Evolutionary conservation across 2,329 filamentous ascomycete species (phyloP), one percentile per base, ranked within the genome.

Genomic region (Botrytis galanthina): DNA sequence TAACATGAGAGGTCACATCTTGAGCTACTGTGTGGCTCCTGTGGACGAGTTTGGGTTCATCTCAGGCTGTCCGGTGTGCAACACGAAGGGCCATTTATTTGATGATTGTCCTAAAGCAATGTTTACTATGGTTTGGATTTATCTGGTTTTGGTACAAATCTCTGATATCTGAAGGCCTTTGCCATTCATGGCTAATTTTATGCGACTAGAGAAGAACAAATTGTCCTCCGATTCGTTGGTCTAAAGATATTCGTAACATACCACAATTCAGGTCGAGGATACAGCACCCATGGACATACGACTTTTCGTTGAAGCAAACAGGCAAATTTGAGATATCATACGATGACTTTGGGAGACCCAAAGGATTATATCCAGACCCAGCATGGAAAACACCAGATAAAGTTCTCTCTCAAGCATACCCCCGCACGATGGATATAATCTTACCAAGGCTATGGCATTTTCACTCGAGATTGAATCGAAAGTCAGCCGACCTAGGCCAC

Each of bases 31-130:
- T n/a, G 22, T 57, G 18, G 35, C 48, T 26, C 66, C 66, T 16
- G 66, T 69, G 37, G 66, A 69, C 42, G 37, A 69, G 9, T 69
- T 57, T 42, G 66, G 66, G 4, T 69, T 69, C 7, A 44, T 69
- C 18, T 69, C 66, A 18, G 66, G 66, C 26, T 68, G 66, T 32
- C 66, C 48, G n/a, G 4, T 4, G 26, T 57, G 66, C n/a, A 69
- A 69, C 10, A 57, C 26, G 5, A 69, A 14, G 16, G 9, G 10
- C 18, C 66, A 69, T 32, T 26, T 32, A 42, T 69, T 16, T 4
- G 35, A 67, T 9, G 14, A 39, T 39, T 39, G 37, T 39, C 10
- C 37, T 39, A 39, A 39, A 39, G 10, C 37, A 39, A 39, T 2
- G 10, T 39, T 39, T 39, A 39, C 37, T 39, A 39, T 39, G 37